A percentile compares a stretch with the other conserved stretches of the same genome.
These are phyloP conservation scores for Plantago major DNA, from an alignment of 257 asterid species.

Conservation along the genomic window DNA sequence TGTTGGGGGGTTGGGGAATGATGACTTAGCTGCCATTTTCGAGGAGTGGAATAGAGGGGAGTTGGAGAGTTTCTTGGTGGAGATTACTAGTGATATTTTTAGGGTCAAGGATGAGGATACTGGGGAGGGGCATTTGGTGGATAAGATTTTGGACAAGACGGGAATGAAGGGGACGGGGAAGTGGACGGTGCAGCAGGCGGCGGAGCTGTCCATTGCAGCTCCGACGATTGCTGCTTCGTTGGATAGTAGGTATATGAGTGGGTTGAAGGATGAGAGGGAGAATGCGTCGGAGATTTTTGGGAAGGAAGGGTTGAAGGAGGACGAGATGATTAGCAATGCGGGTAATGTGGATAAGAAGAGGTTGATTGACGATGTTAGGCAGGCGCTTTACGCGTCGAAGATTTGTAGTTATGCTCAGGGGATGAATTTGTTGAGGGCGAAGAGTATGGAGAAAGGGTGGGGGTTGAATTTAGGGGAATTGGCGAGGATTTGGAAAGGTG, in stretches of 20 bases:
- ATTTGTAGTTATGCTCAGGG: constrained; percentile 96
- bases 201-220: constrained; percentile 85
- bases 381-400: constrained; percentile 86
- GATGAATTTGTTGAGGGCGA: constrained; percentile 80
- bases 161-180: constrained; percentile 90
- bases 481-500: constrained; percentile 96
- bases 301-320: constrained; percentile 60
- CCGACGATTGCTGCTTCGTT: constrained; percentile 89
- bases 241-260: constrained; percentile 77
- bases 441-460: constrained; percentile 89
- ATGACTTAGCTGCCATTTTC: constrained; percentile 66
- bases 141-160: constrained; percentile 83
- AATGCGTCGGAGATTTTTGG: constrained; percentile 51
- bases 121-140: constrained; percentile 63
- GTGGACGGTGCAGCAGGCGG: constrained; percentile 98
- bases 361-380: constrained; percentile 90
- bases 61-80: constrained; percentile 79
- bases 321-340: constrained; percentile 26
- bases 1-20: constrained; percentile 59
- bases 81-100: constrained; percentile 77
- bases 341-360: constrained; percentile 59
- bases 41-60: constrained; percentile 84
- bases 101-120: constrained; percentile 51
- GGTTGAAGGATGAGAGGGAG: constrained; percentile 80
- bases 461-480: constrained; percentile 80